Base-by-base conservation (phyloP, 2,329 filamentous ascomycete species). In the Blastomyces emzantsi region DNA sequence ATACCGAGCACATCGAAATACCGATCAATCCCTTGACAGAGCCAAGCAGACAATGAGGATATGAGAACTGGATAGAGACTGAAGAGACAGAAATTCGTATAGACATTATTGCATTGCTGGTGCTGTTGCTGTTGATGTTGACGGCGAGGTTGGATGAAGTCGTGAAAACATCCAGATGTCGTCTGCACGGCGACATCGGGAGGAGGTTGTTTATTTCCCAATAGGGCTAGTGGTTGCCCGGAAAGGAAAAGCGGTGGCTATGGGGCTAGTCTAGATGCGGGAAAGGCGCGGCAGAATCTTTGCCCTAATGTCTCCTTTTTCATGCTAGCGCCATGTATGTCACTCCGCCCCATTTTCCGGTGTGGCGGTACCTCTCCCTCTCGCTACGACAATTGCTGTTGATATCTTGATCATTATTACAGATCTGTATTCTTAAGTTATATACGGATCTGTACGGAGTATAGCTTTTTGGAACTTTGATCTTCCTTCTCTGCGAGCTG, bases 241-340 rank as follows among this genome's bases (percentile, higher is more conserved):
- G n/a, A 56, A 56, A 39, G 54, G 52, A 30, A 56, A 56, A 25
- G 54, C 54, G 54, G 54, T 56, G 54, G 17, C 47, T 2, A 6
- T 0, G 8, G 1, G 0, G n/a, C 47, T 49, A 49, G 47, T 22
- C 47, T 11, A 2, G 3, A 49, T 49, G 13, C 47, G 3, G 47
- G n/a, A 49, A 49, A n/a, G 11, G 47, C 2, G 47, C n/a, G 47
- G 9, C 54, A 33, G 45, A n/a, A 47, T n/a, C 45, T 19, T 22
- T 47, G 45, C 47, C n/a, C 22, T 25, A 25, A 51, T 22, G 8
- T 28, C 0, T 22, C 2, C 47, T 5, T 25, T 13, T 28, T 9
- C 25, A 13, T 9, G n/a, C 47, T 51, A 51, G 47, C 17, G n/a
- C 2, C 1, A 1, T 15, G 45, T 4, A 22, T 49, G 45, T 49